These are phyloP conservation scores for Perilla frutescens DNA, from an alignment of 257 asterid species.

Conservation along the genomic window DNA sequence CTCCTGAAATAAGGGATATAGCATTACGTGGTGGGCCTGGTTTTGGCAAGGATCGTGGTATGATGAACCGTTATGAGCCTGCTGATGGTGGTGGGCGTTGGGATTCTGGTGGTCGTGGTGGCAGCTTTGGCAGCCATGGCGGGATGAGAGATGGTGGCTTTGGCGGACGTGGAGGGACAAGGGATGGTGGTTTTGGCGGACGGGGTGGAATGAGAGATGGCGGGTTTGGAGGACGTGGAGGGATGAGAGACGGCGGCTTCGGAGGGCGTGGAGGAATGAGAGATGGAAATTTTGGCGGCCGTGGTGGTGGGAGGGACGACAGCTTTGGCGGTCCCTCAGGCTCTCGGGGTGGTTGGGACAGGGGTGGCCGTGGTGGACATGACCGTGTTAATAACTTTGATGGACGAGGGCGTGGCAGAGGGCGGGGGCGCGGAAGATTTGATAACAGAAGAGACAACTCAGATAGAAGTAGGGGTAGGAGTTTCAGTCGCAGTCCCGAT, in stretches of 20 bases:
- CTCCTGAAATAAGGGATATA: conserved; percentile 83
- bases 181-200: conserved; percentile 70
- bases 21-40: conserved; percentile 82
- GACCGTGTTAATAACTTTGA: conserved; percentile 60
- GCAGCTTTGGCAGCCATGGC: conserved; percentile 69
- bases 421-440: conserved; percentile 77
- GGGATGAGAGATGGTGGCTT: conserved; percentile 66
- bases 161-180: conserved; percentile 69
- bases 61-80: conserved; percentile 67
- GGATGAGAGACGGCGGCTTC: conserved; percentile 55
- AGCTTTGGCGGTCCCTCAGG: conserved; percentile 54
- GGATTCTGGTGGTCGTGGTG: conserved; percentile 81
- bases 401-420: conserved; percentile 75
- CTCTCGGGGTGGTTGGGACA: conserved; percentile 70
- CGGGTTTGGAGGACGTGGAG: conserved; percentile 66
- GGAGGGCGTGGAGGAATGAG: conserved; percentile 63
- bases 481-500: conserved; percentile 73
- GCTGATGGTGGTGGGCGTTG: conserved; percentile 67
- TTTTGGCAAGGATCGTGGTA: conserved; percentile 74
- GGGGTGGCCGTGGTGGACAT: conserved; percentile 66
- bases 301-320: conserved; percentile 67
- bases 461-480: conserved; percentile 73
- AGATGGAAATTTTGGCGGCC: conserved; percentile 58
- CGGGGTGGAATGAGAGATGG: conserved; percentile 68
- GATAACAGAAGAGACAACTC: conserved; percentile 67